Base-by-base conservation (phyloP, 2,329 filamentous ascomycete genomes). In the Talaromyces rugulosus region DNA sequence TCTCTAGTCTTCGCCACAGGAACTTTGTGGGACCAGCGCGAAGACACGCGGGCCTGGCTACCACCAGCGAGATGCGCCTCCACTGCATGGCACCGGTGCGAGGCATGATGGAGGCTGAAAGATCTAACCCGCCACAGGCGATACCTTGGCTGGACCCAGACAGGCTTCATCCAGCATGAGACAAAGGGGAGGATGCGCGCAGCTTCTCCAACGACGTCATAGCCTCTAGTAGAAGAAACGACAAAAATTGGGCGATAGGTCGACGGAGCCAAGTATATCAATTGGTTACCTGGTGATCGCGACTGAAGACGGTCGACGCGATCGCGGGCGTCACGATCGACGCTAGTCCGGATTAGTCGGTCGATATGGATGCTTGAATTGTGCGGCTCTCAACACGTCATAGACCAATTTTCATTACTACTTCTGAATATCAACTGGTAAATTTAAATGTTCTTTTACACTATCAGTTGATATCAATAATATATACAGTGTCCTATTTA, bases 61-160 rank as follows among this genome's bases (percentile, higher is more conserved):
- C 57, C 59, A 72, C 73, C 69, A 70, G 71, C 62, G 73, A 65
- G 62, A 62, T 66, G 63, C 68, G 68, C 68, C 66, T 62, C 62
- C 64, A 64, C 51, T 64, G 67, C 64, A 67, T 64, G 66, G 66
- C 60, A 67, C 70, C 62, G 58, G 44, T 31, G 57, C 56, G 55
- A 67, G 69, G 67, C 69, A 76, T 76, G 68, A 59, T 34, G 61
- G 33, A 44, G 50, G 55, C 59, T 44, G 30, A 53, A 44, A 36
- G 33, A 11, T 56, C 61, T 59, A 56, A 47, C 31, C 51, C 42
- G 53, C 42, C 57, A 28, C 42, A 44, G 59, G 61, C 44, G 44
- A 62, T 28, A 14, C 30, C 30, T 58, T 44, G 31, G 56, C 44
- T 52, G 61, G 57, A 53, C 33, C n/a, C 27, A 33, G 53, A 53